Evolutionary conservation across 2,329 filamentous ascomycete species (phyloP).

Genomic region (Alternaria sp.): DNA sequence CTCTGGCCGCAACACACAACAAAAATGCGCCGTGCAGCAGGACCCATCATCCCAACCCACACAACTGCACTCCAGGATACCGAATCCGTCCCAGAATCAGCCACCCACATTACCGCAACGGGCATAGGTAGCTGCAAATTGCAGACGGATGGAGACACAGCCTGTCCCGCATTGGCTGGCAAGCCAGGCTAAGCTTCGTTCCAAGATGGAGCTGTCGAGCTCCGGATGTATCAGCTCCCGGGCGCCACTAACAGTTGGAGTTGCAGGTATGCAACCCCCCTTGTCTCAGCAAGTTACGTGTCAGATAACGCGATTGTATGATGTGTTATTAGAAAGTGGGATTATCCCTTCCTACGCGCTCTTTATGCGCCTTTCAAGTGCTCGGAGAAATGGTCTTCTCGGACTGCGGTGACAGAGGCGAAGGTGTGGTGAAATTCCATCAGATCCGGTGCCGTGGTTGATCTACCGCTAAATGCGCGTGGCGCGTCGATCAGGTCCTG

Average conservation of each 20-base stretch:
- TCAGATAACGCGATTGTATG: constrained; percentile 18
- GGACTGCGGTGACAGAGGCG: neutral
- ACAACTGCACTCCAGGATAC: neutral
- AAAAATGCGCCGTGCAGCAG: constrained; percentile 8
- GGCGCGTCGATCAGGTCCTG: constrained; percentile 17
- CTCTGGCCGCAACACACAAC: neutral
- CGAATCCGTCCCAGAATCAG: constrained; percentile 7
- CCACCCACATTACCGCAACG: constrained; percentile 7
- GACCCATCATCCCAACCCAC: neutral
- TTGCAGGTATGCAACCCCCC: constrained; percentile 23
- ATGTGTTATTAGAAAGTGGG: neutral
- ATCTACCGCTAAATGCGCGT: constrained; percentile 17
- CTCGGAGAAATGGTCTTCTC: no score
- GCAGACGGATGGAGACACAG: constrained; percentile 24
- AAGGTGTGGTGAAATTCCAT: neutral
- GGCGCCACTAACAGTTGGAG: constrained; percentile 35
- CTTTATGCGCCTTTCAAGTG: no score
- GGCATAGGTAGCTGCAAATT: constrained; percentile 3
- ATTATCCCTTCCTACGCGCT: neutral
- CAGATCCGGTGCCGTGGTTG: constrained; percentile 15
- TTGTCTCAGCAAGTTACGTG: constrained; percentile 23
- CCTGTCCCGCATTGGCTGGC: constrained; percentile 28
- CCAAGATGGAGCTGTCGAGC: constrained; percentile 30
- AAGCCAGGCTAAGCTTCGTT: constrained; percentile 40
- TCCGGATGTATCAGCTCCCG: constrained; percentile 46